These are phyloP conservation scores for Pleodorina starrii DNA, from an alignment of 139 green algal genomes.

Conservation along the genomic window DNA sequence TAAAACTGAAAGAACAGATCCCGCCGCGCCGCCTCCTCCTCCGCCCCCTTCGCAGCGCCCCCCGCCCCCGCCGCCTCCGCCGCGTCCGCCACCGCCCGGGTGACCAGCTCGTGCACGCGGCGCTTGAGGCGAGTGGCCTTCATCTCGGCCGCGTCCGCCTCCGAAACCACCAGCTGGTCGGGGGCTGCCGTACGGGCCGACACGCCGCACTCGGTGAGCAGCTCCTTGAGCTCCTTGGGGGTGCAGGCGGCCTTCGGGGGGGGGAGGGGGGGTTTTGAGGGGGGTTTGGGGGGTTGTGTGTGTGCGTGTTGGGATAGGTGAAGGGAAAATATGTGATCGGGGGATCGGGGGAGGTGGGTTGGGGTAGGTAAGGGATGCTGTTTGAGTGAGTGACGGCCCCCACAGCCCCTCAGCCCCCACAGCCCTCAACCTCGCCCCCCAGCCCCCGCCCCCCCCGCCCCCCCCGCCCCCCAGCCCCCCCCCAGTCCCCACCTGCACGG, in stretches of 20 bases:
- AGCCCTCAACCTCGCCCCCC: background rate
- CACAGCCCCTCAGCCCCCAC: background rate
- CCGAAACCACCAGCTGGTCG: conserved; percentile 40
- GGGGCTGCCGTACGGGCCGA: background rate
- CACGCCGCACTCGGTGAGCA: conserved; percentile 77
- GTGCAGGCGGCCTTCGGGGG: conserved; percentile 90
- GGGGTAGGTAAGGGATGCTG: too few species aligned
- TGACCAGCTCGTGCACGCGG: conserved; percentile 43
- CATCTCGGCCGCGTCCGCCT: conserved; percentile 68
- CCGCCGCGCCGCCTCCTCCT: background rate
- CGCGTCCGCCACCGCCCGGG: conserved; percentile 27
- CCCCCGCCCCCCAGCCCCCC: background rate
- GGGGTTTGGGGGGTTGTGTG: too few species aligned
- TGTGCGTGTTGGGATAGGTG: too few species aligned
- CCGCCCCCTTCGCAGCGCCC: too few species aligned
- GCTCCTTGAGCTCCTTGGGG: conserved; percentile 96
- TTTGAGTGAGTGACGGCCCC: too few species aligned
- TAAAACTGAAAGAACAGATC: conserved; percentile 86
- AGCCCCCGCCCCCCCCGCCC: background rate
- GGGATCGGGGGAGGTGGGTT: background rate
- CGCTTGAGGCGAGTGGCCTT: conserved; percentile 73
- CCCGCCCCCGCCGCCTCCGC: background rate
- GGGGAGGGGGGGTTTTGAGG: background rate
- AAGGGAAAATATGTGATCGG: too few species aligned
- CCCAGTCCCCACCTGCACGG: conserved; percentile 81